Percentiles rank a stretch among this genome's conserved stretches.
These are phyloP conservation scores for Zygotorulaspora danielsina DNA, from an alignment of 805 yeast genomes.

Conservation along the genomic window DNA sequence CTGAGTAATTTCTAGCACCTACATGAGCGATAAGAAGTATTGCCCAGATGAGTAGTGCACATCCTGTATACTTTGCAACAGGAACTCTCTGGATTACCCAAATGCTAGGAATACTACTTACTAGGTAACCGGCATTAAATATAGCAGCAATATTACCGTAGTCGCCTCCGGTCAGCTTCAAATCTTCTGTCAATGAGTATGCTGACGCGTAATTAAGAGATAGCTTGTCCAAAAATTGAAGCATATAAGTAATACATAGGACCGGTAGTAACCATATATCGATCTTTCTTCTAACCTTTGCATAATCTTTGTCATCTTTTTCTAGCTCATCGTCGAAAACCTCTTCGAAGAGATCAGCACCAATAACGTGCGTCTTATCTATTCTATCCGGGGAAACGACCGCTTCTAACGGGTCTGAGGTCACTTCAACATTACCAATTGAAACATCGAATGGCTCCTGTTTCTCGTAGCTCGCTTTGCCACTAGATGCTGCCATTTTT, in stretches of 20 bases:
- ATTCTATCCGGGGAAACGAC: neutral
- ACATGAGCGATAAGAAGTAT: constrained; percentile 17
- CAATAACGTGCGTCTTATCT: constrained; percentile 12
- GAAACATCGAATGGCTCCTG: neutral
- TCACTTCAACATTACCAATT: neutral
- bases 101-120: constrained; percentile 25
- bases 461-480: neutral
- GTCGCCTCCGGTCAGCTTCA: constrained; percentile 38
- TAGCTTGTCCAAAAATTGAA: constrained; percentile 21
- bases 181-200: constrained; percentile 32
- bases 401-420: neutral
- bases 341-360: constrained; percentile 19
- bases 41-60: constrained; percentile 19
- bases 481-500: neutral
- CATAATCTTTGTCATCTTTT: constrained; percentile 16
- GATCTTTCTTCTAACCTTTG: constrained; percentile 23
- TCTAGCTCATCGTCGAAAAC: constrained; percentile 12
- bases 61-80: constrained; percentile 28
- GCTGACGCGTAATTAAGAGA: constrained; percentile 21
- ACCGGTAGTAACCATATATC: constrained; percentile 21
- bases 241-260: constrained; percentile 22
- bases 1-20: constrained; percentile 18
- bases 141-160: constrained; percentile 40
- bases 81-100: constrained; percentile 23
- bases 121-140: constrained; percentile 41